These are phyloP conservation scores for Beauveria sp. DNA, from an alignment of 2,329 filamentous ascomycete genomes.

Conservation along the genomic window DNA sequence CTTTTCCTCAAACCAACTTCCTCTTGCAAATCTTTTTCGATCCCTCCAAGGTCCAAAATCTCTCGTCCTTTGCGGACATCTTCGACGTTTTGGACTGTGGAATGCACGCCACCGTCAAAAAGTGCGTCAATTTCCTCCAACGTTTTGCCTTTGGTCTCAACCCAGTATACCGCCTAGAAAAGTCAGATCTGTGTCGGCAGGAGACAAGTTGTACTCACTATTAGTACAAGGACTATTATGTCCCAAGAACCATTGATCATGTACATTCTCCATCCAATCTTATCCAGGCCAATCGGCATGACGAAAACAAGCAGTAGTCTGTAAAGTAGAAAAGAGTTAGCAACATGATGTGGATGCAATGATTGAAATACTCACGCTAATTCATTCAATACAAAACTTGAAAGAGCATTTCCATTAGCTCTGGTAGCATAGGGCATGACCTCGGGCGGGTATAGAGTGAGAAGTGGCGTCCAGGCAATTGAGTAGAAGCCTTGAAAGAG, in stretches of 20 bases:
- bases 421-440: slow-evolving; percentile 23
- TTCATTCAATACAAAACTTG: slow-evolving; percentile 11
- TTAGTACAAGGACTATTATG: slow-evolving; percentile 16
- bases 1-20: slow-evolving; percentile 1
- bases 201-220: slow-evolving; percentile 1
- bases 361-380: slow-evolving; percentile 4
- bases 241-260: slow-evolving; percentile 21
- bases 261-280: slow-evolving; percentile 20
- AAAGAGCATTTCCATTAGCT: slow-evolving; percentile 29
- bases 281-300: slow-evolving; percentile 17
- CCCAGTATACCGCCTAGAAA: slow-evolving; percentile 15
- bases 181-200: neutral
- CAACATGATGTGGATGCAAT: neutral
- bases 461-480: slow-evolving; percentile 21
- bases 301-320: slow-evolving; percentile 16
- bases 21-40: slow-evolving; percentile 2
- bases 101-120: slow-evolving; percentile 18
- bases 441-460: slow-evolving; percentile 21
- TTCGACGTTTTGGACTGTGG: slow-evolving; percentile 14
- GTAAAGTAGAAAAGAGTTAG: neutral
- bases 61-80: slow-evolving; percentile 14
- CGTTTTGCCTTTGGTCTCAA: slow-evolving; percentile 37
- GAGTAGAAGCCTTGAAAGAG: slow-evolving; percentile 22
- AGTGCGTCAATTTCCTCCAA: slow-evolving; percentile 34
- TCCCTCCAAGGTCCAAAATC: neutral